A percentile compares a stretch with the other conserved stretches of the same genome.
phyloP scores from a whole-genome alignment of 495 filamentous ascomycete genomes.

The Penicillium turbatum region DNA sequence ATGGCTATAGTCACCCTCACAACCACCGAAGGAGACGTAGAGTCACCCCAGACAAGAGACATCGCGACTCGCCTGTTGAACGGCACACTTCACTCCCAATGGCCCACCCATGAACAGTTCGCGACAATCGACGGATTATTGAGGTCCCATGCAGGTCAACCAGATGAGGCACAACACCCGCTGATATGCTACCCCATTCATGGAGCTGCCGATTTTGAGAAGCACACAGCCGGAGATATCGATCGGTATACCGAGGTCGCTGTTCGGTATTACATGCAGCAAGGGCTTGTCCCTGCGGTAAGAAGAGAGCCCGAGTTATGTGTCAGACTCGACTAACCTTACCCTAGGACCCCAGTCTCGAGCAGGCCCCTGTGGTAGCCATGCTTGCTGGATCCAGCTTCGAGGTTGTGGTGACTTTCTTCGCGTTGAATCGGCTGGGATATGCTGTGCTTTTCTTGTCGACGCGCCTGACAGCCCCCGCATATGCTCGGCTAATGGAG shows the following conservation, averaged over 20 bases:
- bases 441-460: constrained; percentile 54
- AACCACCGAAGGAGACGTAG: constrained; percentile 3
- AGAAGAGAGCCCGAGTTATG: neutral
- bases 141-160: constrained; percentile 21
- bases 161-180: constrained; percentile 15
- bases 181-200: constrained; percentile 24
- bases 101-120: constrained; percentile 22
- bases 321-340: neutral
- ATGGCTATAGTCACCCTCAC: constrained; percentile 22
- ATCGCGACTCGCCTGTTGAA: constrained; percentile 24
- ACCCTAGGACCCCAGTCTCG: constrained; percentile 14
- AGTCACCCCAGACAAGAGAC: constrained; percentile 12
- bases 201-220: constrained; percentile 22
- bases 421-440: constrained; percentile 53
- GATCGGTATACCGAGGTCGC: constrained; percentile 27
- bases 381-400: constrained; percentile 51
- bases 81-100: constrained; percentile 24
- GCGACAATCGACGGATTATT: constrained; percentile 25
- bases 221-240: constrained; percentile 24
- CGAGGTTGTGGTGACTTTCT: constrained; percentile 50
- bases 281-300: constrained; percentile 24
- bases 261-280: constrained; percentile 20
- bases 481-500: constrained; percentile 45
- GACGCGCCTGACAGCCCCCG: constrained; percentile 48
- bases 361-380: constrained; percentile 40